Conservation (phyloP, 345 rosid genomes). For the Moricandia arvensis region DNA sequence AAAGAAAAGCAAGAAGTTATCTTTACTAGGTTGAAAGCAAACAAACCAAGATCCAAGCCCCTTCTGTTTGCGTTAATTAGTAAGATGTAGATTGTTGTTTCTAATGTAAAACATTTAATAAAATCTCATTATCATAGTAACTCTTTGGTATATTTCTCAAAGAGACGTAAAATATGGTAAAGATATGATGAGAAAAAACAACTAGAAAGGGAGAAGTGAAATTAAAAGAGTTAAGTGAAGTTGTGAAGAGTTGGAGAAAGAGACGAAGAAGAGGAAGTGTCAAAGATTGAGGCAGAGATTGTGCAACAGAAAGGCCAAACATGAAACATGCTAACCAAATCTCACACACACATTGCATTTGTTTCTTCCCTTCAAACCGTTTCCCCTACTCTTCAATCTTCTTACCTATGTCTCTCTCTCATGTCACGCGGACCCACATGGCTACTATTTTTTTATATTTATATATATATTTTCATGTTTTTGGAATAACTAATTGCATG, state of each 20-base stretch:
- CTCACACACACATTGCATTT: slow-evolving; percentile 38
- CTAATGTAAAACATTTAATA: slow-evolving; percentile 13
- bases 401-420: slow-evolving; percentile 23
- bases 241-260: slow-evolving; percentile 4
- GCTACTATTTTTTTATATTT: not conserved
- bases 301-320: slow-evolving; percentile 43
- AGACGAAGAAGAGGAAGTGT: slow-evolving; percentile 24
- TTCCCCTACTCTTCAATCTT: slow-evolving; percentile 23
- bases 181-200: slow-evolving; percentile 4
- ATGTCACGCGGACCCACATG: slow-evolving; percentile 24
- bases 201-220: not conserved
- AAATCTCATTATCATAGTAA: not conserved
- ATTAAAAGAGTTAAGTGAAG: slow-evolving; percentile 8
- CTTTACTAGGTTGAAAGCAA: not conserved
- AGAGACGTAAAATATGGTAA: slow-evolving; percentile 9
- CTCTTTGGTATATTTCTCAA: not conserved
- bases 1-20: not conserved
- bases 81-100: slow-evolving; percentile 16
- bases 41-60: slow-evolving; percentile 7
- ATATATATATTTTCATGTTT: not conserved
- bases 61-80: slow-evolving; percentile 4
- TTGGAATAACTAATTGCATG: not conserved
- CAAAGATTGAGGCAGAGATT: slow-evolving; percentile 44
- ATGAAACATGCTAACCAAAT: slow-evolving; percentile 33
- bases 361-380: slow-evolving; percentile 33